Evolutionary conservation across 2,329 filamentous ascomycete genomes (phyloP).

Genomic region (Neurospora sp.): DNA sequence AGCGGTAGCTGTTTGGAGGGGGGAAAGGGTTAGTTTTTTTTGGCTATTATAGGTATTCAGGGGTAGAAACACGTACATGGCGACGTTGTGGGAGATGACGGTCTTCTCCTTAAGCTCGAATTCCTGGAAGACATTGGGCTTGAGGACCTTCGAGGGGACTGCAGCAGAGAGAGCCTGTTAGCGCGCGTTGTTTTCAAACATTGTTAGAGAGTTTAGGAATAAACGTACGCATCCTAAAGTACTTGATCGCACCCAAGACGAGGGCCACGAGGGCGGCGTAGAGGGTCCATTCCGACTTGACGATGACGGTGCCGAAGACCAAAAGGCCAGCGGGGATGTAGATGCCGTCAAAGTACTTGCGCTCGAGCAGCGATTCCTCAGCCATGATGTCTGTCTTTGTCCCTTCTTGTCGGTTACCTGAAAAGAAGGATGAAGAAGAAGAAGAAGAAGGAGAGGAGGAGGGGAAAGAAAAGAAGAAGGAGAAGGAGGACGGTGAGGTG

Average conservation of each 20-base stretch:
- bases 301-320: constrained; percentile 63
- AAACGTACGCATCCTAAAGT: constrained; percentile 58
- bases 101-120: constrained; percentile 94
- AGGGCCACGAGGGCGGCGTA: constrained; percentile 60
- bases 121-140: constrained; percentile 79
- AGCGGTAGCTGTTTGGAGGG: not conserved
- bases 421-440: not conserved
- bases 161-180: constrained; percentile 8
- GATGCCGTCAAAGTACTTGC: constrained; percentile 65
- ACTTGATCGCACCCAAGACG: constrained; percentile 59
- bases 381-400: constrained; percentile 23
- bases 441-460: not conserved
- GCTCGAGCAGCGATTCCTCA: constrained; percentile 35
- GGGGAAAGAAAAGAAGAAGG: not conserved
- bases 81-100: constrained; percentile 93
- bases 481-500: not conserved
- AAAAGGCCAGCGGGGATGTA: constrained; percentile 76
- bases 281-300: constrained; percentile 68
- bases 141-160: constrained; percentile 75
- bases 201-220: not conserved
- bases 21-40: constrained; percentile 2
- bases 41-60: not conserved
- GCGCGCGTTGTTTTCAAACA: not conserved
- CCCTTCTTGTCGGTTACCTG: not conserved
- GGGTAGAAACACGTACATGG: constrained; percentile 54